Conservation (phyloP, 352 stramenopile species). For the Albugo candida region DNA sequence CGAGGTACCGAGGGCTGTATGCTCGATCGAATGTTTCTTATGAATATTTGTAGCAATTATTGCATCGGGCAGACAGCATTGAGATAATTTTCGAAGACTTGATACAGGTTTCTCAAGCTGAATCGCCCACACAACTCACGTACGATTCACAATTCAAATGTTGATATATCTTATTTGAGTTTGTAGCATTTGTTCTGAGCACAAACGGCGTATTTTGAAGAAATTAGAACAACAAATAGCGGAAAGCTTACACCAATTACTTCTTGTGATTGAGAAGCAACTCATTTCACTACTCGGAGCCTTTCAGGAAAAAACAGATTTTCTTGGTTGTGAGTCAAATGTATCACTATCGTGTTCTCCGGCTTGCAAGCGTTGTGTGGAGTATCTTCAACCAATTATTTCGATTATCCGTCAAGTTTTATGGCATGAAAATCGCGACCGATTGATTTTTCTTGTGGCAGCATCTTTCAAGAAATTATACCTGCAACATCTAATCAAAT, state of each 20-base stretch:
- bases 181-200: conserved; percentile 54
- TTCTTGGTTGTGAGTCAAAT: conserved; percentile 48
- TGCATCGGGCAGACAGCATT: conserved; percentile 35
- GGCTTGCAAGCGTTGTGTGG: conserved; percentile 41
- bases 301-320: conserved; percentile 55
- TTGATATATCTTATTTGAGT: neutral
- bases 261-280: conserved; percentile 44
- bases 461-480: conserved; percentile 52
- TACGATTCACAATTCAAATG: conserved; percentile 8
- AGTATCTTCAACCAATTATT: conserved; percentile 54
- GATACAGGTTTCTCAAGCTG: conserved; percentile 16
- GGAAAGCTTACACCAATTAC: conserved; percentile 23
- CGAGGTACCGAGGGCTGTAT: conserved; percentile 21
- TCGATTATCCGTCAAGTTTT: conserved; percentile 23
- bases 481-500: conserved; percentile 52
- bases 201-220: conserved; percentile 40
- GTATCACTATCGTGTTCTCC: conserved; percentile 52
- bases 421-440: conserved; percentile 36
- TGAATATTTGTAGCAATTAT: conserved; percentile 16
- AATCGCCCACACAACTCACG: conserved; percentile 57
- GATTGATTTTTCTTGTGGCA: conserved; percentile 32
- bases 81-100: conserved; percentile 35
- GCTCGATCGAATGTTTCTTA: neutral
- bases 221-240: conserved; percentile 38
- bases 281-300: conserved; percentile 23